These are phyloP conservation scores for Clavaria fumosa DNA, from an alignment of 768 basidiomycete genomes.

Conservation along the genomic window DNA sequence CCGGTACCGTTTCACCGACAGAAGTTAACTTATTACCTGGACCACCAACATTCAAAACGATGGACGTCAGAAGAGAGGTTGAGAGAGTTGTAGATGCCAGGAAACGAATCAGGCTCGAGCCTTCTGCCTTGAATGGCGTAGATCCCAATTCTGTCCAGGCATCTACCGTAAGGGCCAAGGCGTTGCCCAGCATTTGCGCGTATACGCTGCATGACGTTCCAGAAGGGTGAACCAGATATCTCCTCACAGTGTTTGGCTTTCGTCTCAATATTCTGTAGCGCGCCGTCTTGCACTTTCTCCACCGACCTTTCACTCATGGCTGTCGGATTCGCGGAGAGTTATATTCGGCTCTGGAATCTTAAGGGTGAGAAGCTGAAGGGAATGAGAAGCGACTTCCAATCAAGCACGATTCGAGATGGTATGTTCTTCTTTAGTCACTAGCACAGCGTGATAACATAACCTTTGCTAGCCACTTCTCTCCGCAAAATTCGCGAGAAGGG, in stretches of 20 bases:
- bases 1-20: constrained; percentile 48
- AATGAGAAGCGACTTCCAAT: constrained; percentile 57
- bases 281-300: constrained; percentile 80
- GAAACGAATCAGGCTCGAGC: constrained; percentile 85
- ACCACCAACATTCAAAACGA: constrained; percentile 66
- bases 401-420: constrained; percentile 58
- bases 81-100: constrained; percentile 77
- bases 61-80: constrained; percentile 86
- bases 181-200: constrained; percentile 84
- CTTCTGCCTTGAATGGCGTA: constrained; percentile 39
- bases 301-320: constrained; percentile 86
- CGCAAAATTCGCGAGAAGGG: constrained; percentile 65
- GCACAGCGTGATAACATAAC: constrained; percentile 1
- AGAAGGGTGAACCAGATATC: constrained; percentile 91
- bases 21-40: constrained; percentile 65
- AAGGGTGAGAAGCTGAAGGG: constrained; percentile 82
- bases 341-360: constrained; percentile 86
- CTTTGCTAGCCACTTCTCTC: constrained; percentile 35
- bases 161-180: constrained; percentile 38
- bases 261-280: constrained; percentile 26
- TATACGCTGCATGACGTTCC: constrained; percentile 90
- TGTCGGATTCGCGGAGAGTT: constrained; percentile 90
- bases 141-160: constrained; percentile 48
- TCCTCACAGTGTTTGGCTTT: too few species aligned
- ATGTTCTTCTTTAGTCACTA: constrained; percentile 15